Conservation (phyloP, 2,329 filamentous ascomycete genomes). For the Aspergillus japonicus region DNA sequence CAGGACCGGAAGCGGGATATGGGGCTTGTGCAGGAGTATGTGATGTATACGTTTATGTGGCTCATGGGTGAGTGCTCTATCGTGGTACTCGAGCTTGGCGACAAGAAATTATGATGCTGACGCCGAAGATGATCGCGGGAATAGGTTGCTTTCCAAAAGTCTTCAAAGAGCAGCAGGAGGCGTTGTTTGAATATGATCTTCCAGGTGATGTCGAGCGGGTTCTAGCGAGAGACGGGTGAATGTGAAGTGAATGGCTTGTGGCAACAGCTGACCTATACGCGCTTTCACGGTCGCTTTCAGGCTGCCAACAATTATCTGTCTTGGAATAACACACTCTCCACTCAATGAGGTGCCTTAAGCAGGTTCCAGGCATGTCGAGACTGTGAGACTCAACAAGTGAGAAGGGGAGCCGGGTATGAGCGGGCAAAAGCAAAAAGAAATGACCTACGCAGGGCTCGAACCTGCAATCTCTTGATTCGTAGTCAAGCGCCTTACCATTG, state of each 20-base stretch:
- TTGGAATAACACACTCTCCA: too few relatives aligned
- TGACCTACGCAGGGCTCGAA: conserved; percentile 40
- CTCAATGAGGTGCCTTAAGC: too few relatives aligned
- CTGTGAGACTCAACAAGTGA: too few relatives aligned
- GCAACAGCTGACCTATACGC: too few relatives aligned
- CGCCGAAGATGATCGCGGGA: background rate
- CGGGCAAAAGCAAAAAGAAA: background rate
- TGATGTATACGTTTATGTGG: conserved; percentile 41
- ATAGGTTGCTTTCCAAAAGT: conserved; percentile 26
- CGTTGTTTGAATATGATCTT: conserved; percentile 28
- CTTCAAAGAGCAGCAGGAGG: conserved; percentile 15
- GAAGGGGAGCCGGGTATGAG: background rate
- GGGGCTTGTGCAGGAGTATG: conserved; percentile 34
- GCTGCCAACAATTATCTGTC: too few relatives aligned
- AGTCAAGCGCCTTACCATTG: conserved; percentile 54
- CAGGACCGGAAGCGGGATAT: conserved; percentile 38
- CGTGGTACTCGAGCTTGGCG: background rate
- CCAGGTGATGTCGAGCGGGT: conserved; percentile 21
- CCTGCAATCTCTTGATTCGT: conserved; percentile 53
- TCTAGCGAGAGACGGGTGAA: background rate
- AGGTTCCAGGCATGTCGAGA: too few relatives aligned
- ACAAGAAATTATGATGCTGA: too few relatives aligned
- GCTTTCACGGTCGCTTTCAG: too few relatives aligned
- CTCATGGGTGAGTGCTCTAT: conserved; percentile 29
- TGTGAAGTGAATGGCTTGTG: background rate